Evolutionary conservation across 352 stramenopile species (phyloP).

Genomic region (Pythium scleroteichum): DNA sequence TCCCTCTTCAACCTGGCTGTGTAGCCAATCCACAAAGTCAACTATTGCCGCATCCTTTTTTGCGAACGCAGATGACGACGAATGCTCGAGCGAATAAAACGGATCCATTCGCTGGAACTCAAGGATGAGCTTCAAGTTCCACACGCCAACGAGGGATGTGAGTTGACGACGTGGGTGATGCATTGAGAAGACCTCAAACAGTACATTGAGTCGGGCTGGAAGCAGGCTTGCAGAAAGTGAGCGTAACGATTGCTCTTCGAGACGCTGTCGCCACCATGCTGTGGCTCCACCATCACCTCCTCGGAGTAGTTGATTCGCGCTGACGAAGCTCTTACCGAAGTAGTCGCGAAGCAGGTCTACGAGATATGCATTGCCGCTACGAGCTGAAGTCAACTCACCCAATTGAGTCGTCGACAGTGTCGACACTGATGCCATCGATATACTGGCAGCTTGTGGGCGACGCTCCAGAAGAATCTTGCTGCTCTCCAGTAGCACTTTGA

Average conservation of each 20-base stretch:
- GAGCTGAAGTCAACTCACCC: neutral
- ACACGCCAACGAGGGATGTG: slow-evolving; percentile 36
- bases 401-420: neutral
- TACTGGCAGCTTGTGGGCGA: slow-evolving; percentile 21
- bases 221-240: slow-evolving; percentile 1
- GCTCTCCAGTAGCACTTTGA: slow-evolving; percentile 54
- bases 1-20: slow-evolving; percentile 18
- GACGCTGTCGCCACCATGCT: slow-evolving; percentile 34
- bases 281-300: slow-evolving; percentile 9
- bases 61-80: slow-evolving; percentile 1
- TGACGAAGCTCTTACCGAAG: neutral
- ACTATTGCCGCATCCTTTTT: slow-evolving; percentile 2
- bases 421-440: neutral
- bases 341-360: slow-evolving; percentile 2
- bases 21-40: slow-evolving; percentile 29
- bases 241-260: slow-evolving; percentile 31
- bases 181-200: slow-evolving; percentile 61
- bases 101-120: slow-evolving; percentile 29
- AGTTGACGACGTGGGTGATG: slow-evolving; percentile 40
- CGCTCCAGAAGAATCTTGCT: slow-evolving; percentile 70
- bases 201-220: slow-evolving; percentile 40
- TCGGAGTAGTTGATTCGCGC: neutral
- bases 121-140: slow-evolving; percentile 44
- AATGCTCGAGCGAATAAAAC: slow-evolving; percentile 13
- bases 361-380: no score